Conservation (phyloP, 306 rosid species). For the Gynostemma pentaphyllum region DNA sequence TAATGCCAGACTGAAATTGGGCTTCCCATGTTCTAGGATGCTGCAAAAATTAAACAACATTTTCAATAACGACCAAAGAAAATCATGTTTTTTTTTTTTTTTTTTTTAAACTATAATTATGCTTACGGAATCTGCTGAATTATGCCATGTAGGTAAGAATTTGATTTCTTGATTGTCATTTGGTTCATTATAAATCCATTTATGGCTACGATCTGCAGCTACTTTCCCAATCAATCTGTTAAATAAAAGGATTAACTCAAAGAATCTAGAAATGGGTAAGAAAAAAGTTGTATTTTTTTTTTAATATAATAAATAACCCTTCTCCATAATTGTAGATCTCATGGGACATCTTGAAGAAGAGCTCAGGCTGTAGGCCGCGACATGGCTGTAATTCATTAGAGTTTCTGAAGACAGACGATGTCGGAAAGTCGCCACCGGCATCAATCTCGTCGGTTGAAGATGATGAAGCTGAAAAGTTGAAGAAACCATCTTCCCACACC, state of each 20-base stretch:
- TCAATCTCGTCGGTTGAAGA: slow-evolving; percentile 60
- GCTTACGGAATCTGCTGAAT: slow-evolving; percentile 72
- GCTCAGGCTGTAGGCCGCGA: slow-evolving; percentile 87
- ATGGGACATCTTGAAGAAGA: slow-evolving; percentile 99
- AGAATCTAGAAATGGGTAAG: neutral
- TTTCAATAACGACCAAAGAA: neutral
- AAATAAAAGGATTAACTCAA: too few relatives aligned
- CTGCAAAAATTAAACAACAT: slow-evolving; percentile 28
- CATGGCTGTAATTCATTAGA: slow-evolving; percentile 49
- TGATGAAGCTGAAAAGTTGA: slow-evolving; percentile 69
- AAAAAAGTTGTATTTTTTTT: neutral
- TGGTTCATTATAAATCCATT: slow-evolving; percentile 92
- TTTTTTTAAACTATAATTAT: slow-evolving; percentile 2
- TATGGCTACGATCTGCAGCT: slow-evolving; percentile 93
- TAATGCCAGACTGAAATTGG: slow-evolving; percentile 95
- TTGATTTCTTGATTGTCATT: slow-evolving; percentile 82
- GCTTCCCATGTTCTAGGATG: slow-evolving; percentile 99
- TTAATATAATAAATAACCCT: slow-evolving; percentile 37
- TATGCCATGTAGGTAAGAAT: slow-evolving; percentile 92
- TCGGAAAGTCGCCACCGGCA: slow-evolving; percentile 34
- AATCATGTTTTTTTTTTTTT: neutral
- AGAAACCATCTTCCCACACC: slow-evolving; percentile 99
- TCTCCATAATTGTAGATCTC: slow-evolving; percentile 99
- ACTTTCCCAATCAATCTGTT: slow-evolving; percentile 93
- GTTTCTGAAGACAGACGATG: slow-evolving; percentile 47